phyloP scores from a whole-genome alignment of 1,284 basidiomycete species.

The Leccinum pseudoinsigne region DNA sequence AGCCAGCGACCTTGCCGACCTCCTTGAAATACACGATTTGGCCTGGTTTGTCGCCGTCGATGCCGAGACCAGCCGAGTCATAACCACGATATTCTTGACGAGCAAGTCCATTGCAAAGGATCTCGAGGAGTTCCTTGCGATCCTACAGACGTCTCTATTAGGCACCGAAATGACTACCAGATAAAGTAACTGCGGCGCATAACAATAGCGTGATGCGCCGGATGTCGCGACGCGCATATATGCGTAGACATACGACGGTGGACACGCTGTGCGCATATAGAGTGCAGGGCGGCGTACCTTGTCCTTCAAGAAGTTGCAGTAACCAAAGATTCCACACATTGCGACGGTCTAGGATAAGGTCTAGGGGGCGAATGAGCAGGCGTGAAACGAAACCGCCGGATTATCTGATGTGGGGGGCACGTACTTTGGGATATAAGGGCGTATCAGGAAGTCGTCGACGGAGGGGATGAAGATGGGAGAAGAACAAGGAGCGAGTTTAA shows the following conservation, averaged over 20 bases:
- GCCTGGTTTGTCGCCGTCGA: constrained; percentile 90
- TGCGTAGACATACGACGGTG: neutral
- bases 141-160: constrained; percentile 51
- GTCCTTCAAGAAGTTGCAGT: constrained; percentile 92
- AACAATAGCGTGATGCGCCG: neutral
- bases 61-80: constrained; percentile 94
- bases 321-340: constrained; percentile 96
- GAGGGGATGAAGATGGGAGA: constrained; percentile 27
- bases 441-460: constrained; percentile 10
- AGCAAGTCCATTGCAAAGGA: constrained; percentile 89
- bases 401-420: constrained; percentile 7
- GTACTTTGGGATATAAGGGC: constrained; percentile 13
- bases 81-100: constrained; percentile 99
- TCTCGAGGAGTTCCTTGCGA: constrained; percentile 91
- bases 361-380: constrained; percentile 9
- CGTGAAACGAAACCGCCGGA: neutral
- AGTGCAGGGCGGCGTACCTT: constrained; percentile 56
- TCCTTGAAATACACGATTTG: constrained; percentile 93
- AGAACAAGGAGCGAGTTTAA: constrained; percentile 26
- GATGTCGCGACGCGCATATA: constrained; percentile 16
- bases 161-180: constrained; percentile 19
- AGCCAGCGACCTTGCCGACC: constrained; percentile 95
- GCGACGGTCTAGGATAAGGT: constrained; percentile 18
- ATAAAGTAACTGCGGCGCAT: constrained; percentile 19
- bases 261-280: constrained; percentile 1